A percentile compares a stretch with the other conserved stretches of the same genome.
phyloP scores from a whole-genome alignment of 345 rosid species.

The Gossypium bickii region DNA sequence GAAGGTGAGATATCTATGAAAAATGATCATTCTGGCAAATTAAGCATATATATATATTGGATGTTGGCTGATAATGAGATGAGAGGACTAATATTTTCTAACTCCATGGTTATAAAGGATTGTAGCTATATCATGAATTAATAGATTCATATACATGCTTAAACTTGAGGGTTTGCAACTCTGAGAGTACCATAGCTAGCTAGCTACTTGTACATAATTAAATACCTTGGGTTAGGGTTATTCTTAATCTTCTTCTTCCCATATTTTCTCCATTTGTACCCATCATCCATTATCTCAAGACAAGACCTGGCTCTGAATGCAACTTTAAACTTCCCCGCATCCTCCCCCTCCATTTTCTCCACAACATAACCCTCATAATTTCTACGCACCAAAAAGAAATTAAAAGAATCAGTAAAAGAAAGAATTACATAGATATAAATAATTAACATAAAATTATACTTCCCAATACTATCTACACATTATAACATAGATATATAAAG shows the following conservation, averaged over 20 bases:
- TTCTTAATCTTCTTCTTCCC: slow-evolving; percentile 43
- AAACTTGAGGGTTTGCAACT: no score
- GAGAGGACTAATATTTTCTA: no score
- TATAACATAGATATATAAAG: neutral
- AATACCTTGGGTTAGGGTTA: slow-evolving; percentile 36
- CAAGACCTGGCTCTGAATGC: slow-evolving; percentile 27
- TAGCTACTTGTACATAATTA: no score
- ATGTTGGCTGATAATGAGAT: no score
- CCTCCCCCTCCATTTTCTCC: neutral
- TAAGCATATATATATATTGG: no score
- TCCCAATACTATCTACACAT: no score
- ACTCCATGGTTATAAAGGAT: no score
- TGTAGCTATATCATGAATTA: no score
- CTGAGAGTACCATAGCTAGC: no score
- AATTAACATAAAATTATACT: neutral
- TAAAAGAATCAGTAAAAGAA: neutral
- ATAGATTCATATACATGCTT: no score
- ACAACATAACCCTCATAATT: neutral
- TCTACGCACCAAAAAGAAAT: neutral
- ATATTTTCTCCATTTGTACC: slow-evolving; percentile 46
- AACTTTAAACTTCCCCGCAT: neutral
- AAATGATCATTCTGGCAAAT: no score
- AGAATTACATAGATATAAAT: neutral
- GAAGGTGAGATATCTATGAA: no score
- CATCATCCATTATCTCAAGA: slow-evolving; percentile 31